Percentiles rank a stretch among this genome's conserved stretches.
Conservation (phyloP, 148 eudicot genomes). For the Rhododendron simsii region DNA sequence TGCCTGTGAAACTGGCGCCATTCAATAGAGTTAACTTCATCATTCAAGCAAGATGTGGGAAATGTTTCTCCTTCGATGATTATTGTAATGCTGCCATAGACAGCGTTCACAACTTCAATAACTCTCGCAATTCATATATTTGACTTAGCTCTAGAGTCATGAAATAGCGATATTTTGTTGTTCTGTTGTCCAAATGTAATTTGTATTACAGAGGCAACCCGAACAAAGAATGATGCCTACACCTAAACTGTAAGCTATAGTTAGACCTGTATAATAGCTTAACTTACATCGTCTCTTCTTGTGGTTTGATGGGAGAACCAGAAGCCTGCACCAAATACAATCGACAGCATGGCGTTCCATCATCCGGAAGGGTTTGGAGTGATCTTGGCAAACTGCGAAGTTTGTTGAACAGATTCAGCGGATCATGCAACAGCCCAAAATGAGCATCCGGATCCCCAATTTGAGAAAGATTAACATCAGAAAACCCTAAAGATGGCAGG, state of each 20-base stretch:
- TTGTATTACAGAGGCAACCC: conserved; percentile 19
- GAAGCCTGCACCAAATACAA: conserved; percentile 89
- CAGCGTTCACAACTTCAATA: conserved; percentile 14
- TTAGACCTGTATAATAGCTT: conserved; percentile 16
- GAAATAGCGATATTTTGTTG: neutral
- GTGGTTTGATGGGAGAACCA: conserved; percentile 50
- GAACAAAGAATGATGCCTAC: conserved; percentile 18
- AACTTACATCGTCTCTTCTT: conserved; percentile 8
- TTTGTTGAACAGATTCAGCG: conserved; percentile 72
- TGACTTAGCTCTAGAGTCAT: neutral
- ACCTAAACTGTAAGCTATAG: conserved; percentile 14
- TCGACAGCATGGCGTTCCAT: conserved; percentile 85
- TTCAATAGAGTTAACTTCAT: neutral
- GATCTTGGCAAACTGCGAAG: conserved; percentile 84
- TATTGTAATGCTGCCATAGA: neutral
- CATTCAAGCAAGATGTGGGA: neutral
- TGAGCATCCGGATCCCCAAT: conserved; percentile 92
- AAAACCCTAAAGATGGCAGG: conserved; percentile 77
- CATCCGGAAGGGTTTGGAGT: conserved; percentile 74
- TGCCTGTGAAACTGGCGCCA: neutral
- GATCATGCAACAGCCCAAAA: conserved; percentile 77
- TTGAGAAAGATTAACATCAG: conserved; percentile 80
- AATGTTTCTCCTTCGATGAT: neutral
- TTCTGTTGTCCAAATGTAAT: conserved; percentile 1
- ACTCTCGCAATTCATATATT: neutral